A percentile compares a stretch with the other conserved stretches of the same genome.
These are phyloP conservation scores for Acephala macrosclerotiorum DNA, from an alignment of 2,329 filamentous ascomycete genomes.

Conservation along the genomic window DNA sequence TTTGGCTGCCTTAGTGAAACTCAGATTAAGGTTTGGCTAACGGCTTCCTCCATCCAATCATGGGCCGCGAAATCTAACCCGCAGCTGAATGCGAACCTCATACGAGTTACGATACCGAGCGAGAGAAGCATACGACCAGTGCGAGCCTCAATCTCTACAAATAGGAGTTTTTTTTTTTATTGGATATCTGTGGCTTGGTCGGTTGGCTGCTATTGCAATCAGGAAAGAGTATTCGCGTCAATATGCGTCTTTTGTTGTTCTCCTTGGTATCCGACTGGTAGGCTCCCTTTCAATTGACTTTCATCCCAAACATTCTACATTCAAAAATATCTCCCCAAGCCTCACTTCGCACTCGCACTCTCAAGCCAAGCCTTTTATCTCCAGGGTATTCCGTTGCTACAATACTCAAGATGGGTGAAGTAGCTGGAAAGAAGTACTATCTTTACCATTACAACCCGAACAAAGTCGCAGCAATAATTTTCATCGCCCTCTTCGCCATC, in stretches of 20 bases:
- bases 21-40: background rate
- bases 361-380: background rate
- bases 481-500: slow-evolving; percentile 50
- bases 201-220: background rate
- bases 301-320: slow-evolving; percentile 1
- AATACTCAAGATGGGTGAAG: slow-evolving; percentile 6
- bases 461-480: slow-evolving; percentile 50
- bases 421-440: slow-evolving; percentile 25
- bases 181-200: background rate
- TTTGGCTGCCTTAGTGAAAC: too few relatives aligned
- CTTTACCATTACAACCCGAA: slow-evolving; percentile 58
- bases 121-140: background rate
- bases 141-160: background rate
- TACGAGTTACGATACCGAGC: background rate
- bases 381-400: background rate
- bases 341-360: background rate
- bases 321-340: background rate
- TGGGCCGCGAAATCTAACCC: too few relatives aligned
- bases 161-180: background rate
- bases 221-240: background rate
- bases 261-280: slow-evolving; percentile 1
- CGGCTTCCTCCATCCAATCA: too few relatives aligned
- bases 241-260: background rate
- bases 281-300: slow-evolving; percentile 12
- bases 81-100: too few relatives aligned